A percentile compares a stretch with the other conserved stretches of the same genome.
phyloP scores from a whole-genome alignment of 352 stramenopile species.

The Globisporangium barbulae region DNA sequence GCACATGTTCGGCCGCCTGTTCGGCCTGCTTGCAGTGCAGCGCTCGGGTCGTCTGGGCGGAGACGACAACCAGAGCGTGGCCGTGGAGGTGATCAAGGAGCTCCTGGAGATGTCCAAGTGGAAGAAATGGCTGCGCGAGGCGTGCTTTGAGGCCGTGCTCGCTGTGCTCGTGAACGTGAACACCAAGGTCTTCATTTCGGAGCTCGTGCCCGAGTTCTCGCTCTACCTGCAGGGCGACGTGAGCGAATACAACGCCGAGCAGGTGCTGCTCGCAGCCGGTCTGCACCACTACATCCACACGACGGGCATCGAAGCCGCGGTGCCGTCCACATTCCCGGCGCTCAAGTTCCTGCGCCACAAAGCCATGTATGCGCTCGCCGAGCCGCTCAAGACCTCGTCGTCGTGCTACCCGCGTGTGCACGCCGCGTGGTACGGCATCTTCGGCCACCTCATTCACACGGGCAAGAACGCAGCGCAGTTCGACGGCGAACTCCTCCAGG shows the following conservation, averaged over 20 bases:
- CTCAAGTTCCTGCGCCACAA: conserved; percentile 50
- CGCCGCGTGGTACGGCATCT: conserved; percentile 72
- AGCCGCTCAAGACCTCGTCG: conserved; percentile 67
- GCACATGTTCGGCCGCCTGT: conserved; percentile 89
- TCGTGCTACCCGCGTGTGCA: conserved; percentile 75
- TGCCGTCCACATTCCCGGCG: conserved; percentile 39
- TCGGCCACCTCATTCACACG: conserved; percentile 65
- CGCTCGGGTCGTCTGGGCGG: conserved; percentile 59
- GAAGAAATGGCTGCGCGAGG: conserved; percentile 87
- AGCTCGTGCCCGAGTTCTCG: conserved; percentile 33
- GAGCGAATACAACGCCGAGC: conserved; percentile 63
- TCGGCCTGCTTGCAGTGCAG: conserved; percentile 82
- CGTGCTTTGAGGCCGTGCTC: conserved; percentile 68
- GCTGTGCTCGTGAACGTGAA: conserved; percentile 52
- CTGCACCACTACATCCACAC: conserved; percentile 65
- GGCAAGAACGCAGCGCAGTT: conserved; percentile 28
- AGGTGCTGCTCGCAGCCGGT: conserved; percentile 72
- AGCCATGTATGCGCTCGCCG: conserved; percentile 54
- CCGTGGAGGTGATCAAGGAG: conserved; percentile 38
- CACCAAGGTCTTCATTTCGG: conserved; percentile 43
- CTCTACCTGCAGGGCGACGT: conserved; percentile 32
- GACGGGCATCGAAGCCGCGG: conserved; percentile 33
- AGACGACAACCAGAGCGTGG: conserved; percentile 30
- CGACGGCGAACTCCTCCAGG: conserved; percentile 71
- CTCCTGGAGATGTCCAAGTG: conserved; percentile 53